Evolutionary conservation across 2,329 filamentous ascomycete species (phyloP).

Genomic region (Nectriaceae sp.): DNA sequence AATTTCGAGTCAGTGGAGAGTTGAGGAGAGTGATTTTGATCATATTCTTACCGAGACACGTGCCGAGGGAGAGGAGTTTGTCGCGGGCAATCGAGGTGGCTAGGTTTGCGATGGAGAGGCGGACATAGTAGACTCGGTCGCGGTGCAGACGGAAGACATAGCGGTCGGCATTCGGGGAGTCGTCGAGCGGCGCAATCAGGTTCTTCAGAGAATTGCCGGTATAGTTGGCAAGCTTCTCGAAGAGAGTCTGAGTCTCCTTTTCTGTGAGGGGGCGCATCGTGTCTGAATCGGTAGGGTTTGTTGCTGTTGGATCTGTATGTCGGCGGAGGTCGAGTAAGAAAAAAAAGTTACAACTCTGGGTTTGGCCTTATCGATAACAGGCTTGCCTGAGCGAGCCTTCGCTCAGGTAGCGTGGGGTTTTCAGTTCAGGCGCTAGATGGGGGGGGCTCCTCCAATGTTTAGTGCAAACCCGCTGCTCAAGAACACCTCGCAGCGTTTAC

Average conservation of each 20-base stretch:
- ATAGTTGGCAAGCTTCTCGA: conserved; percentile 93
- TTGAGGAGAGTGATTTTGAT: not conserved
- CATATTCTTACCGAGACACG: conserved; percentile 64
- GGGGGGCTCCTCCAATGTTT: conserved; percentile 65
- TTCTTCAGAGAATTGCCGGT: conserved; percentile 84
- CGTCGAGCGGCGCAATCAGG: conserved; percentile 73
- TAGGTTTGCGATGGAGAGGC: conserved; percentile 85
- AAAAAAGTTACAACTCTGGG: not conserved
- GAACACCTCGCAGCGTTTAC: conserved; percentile 73
- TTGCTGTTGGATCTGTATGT: not conserved
- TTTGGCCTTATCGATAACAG: conserved; percentile 1
- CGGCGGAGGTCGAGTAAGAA: not conserved
- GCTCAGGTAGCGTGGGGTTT: not conserved
- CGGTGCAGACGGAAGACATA: conserved; percentile 85
- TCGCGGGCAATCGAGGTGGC: conserved; percentile 83
- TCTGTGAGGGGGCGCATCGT: conserved; percentile 83
- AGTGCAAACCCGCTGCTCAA: conserved; percentile 79
- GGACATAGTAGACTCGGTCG: conserved; percentile 88
- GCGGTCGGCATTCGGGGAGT: conserved; percentile 69
- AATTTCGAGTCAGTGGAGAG: conserved; percentile 11
- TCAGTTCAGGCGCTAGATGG: not conserved
- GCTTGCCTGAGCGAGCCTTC: not conserved
- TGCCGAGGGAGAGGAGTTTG: conserved; percentile 83
- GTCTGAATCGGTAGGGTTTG: conserved; percentile 3
- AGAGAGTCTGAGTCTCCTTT: conserved; percentile 76